These are phyloP conservation scores for Cryphonectria parasitica DNA, from an alignment of 2,329 filamentous ascomycete genomes.

Conservation along the genomic window DNA sequence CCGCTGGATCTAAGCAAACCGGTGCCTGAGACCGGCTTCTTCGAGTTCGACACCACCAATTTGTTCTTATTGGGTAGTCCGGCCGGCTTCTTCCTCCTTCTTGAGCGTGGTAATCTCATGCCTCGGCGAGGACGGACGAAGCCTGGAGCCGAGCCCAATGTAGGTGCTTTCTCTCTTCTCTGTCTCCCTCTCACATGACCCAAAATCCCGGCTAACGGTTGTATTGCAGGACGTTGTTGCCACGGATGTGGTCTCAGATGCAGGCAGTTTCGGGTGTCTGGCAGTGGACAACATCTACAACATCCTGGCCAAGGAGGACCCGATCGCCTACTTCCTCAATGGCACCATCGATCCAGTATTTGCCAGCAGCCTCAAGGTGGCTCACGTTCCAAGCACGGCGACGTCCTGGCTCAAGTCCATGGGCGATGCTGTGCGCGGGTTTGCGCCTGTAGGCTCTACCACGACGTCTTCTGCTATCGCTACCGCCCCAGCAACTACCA, in stretches of 20 bases:
- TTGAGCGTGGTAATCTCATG: slow-evolving; percentile 73
- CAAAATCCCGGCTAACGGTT: background rate
- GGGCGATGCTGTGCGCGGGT: slow-evolving; percentile 63
- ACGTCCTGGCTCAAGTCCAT: slow-evolving; percentile 68
- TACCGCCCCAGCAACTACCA: slow-evolving; percentile 35
- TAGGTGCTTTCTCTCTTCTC: background rate
- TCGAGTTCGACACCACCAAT: slow-evolving; percentile 91
- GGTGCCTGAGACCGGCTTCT: slow-evolving; percentile 59
- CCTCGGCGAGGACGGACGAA: slow-evolving; percentile 79
- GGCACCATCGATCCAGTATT: slow-evolving; percentile 85
- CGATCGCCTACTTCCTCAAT: slow-evolving; percentile 91
- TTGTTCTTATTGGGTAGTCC: slow-evolving; percentile 91
- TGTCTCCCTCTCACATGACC: too few species aligned
- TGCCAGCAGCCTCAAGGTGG: slow-evolving; percentile 73
- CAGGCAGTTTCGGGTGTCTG: slow-evolving; percentile 83
- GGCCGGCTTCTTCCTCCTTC: slow-evolving; percentile 86
- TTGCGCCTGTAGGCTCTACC: slow-evolving; percentile 58
- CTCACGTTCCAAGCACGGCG: slow-evolving; percentile 76
- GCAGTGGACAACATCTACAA: slow-evolving; percentile 98
- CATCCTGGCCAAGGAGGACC: slow-evolving; percentile 70
- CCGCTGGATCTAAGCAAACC: slow-evolving; percentile 47
- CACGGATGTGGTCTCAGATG: slow-evolving; percentile 71
- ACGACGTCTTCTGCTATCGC: slow-evolving; percentile 32
- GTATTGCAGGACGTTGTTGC: slow-evolving; percentile 53
- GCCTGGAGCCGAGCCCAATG: slow-evolving; percentile 67